Evolutionary conservation across 2,329 filamentous ascomycete genomes (phyloP), one percentile per base, ranked within the genome.

Genomic region (Venturia nashicola): DNA sequence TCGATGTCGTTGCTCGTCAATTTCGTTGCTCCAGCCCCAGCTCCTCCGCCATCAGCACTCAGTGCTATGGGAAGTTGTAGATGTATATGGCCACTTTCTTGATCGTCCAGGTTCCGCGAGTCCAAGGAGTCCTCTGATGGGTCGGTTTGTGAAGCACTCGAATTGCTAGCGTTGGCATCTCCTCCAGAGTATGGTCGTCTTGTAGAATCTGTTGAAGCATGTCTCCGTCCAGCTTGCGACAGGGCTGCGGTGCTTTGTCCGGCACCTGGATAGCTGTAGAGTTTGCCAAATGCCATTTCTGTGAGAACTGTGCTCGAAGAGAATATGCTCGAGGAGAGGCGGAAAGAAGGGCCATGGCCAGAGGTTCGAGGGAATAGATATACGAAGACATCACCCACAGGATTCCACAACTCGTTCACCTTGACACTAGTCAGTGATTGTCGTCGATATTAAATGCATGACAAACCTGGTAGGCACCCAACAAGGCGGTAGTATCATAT

Each of bases 351-450:
- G 5, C 82, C 78, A 69, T 79, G 80, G 62, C 79, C 79, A 23
- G 82, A 81, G 18, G 76, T 80, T 51, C 80, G 77, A 0, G 84
- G 83, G 68, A 84, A 86, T 16, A 87, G 76, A 68, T 86, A 83
- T n/a, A 87, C 77, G 66, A 80, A 78, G 16, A 83, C 86, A 70
- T 86, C 83, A n/a, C 82, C 84, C 59, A 79, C 71, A 3, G 84
- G 81, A 67, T 86, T 82, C 85, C 85, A 87, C 9, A 87, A 71
- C 68, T 87, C 85, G 6, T 76, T 70, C 18, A 84, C 76, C 80
- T 83, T 66, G 68, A 63, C 62, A 32, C 23, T 62, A 34, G 34
- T 57, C 51, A 57, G 36, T 34, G 12, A 32, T 59, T 32, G 14
- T 51, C 2, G 9, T 46, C 18, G 6, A 46, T 34, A 51, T 62